Base-by-base conservation (phyloP, 164 flowering plant species). In the Dillenia suffruticosa region DNA sequence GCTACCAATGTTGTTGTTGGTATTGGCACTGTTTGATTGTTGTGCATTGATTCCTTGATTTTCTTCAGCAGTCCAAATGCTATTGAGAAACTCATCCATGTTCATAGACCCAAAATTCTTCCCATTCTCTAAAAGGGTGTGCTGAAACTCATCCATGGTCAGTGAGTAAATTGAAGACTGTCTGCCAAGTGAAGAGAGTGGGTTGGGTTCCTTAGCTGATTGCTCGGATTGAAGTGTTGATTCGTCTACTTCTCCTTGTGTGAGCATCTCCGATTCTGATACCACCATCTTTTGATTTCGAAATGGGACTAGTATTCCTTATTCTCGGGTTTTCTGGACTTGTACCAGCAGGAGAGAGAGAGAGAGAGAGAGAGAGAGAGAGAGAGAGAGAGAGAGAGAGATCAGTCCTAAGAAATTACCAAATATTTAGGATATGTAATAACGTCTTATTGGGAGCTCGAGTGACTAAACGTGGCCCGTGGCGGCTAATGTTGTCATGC, bases 61-160 rank as follows among this genome's bases (percentile, higher is more conserved):
- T 63, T 89, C 98, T 49, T 94, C 97, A 0, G 95, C 98, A 13
- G 83, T 87, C 97, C 98, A 94, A 12, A 94, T 87, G 80, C 89
- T 85, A 56, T 78, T 75, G 46, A 91, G 86, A 63, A 91, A 86
- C 72, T 91, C 98, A 56, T 91, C 96, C 97, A 93, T 93, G 81
- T 88, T 93, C 96, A 93, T 93, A 12, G 98, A 93, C 5, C 96
- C 96, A 61, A 89, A 94, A 59, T 75, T 86, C 85, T 86, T 94
- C 26, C 97, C 88, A 12, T 71, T 73, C 19, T 87, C 97, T 45
- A 77, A 71, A 10, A 91, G 69, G 0, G 91, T 70, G 67, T 82
- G 71, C 57, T 94, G 98, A 70, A 94, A 89, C 58, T 91, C 96
- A 54, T 94, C 97, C 9, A 91, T 81, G 4, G 98, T 94, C 40